These are phyloP conservation scores for Pistacia atlantica DNA, from an alignment of 345 rosid species.

Conservation along the genomic window DNA sequence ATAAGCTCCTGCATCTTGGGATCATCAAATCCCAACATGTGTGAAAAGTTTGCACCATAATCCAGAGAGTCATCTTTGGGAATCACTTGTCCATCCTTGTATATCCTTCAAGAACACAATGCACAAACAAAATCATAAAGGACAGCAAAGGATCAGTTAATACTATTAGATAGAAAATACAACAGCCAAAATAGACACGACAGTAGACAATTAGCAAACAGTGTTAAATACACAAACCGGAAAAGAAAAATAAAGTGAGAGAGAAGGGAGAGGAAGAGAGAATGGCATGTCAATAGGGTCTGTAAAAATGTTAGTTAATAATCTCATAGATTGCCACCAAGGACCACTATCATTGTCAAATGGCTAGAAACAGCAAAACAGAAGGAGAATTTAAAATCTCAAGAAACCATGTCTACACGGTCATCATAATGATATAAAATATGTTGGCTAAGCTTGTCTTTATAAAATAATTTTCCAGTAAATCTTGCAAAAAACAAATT, in stretches of 20 bases:
- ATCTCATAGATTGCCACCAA: background rate
- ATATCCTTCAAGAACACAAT: constrained; percentile 54
- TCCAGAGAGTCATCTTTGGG: constrained; percentile 75
- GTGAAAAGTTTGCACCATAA: constrained; percentile 89
- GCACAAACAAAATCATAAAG: background rate
- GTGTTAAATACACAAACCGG: background rate
- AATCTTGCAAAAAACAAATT: background rate
- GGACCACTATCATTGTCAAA: background rate
- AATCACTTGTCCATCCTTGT: constrained; percentile 77
- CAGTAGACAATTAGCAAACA: background rate
- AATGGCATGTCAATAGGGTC: background rate
- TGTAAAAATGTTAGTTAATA: background rate
- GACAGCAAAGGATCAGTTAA: constrained; percentile 2
- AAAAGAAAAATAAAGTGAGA: background rate
- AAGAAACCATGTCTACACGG: background rate
- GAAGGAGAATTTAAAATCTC: no score
- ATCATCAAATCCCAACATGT: constrained; percentile 90
- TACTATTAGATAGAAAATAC: background rate
- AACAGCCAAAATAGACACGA: background rate
- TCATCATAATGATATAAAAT: background rate
- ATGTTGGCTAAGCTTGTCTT: background rate
- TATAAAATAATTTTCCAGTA: background rate
- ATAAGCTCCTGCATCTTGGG: constrained; percentile 91
- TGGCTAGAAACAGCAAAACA: background rate
- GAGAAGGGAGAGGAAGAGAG: background rate